Evolutionary conservation across 1,139 yeast genomes (phyloP).

Genomic region (Scheffersomyces quercinus): DNA sequence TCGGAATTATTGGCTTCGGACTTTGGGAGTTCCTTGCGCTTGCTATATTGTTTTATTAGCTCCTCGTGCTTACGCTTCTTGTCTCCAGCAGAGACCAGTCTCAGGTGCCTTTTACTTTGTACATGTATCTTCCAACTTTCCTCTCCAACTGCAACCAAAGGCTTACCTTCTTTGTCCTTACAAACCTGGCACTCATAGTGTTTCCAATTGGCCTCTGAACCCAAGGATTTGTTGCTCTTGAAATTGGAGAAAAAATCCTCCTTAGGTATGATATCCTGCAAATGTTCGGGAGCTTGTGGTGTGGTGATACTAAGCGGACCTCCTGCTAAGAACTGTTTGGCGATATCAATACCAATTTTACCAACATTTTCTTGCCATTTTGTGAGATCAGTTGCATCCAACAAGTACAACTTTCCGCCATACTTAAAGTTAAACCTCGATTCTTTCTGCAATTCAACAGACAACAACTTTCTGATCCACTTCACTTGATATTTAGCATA

Average conservation of each 20-base stretch:
- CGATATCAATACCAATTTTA: conserved; percentile 53
- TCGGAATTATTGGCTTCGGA: too few species aligned
- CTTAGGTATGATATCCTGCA: conserved; percentile 35
- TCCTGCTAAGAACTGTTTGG: conserved; percentile 32
- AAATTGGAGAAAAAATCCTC: conserved; percentile 16
- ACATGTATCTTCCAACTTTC: conserved; percentile 69
- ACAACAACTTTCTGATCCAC: conserved; percentile 79
- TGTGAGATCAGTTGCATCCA: conserved; percentile 74
- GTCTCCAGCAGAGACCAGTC: conserved; percentile 17
- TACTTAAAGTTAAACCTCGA: conserved; percentile 46
- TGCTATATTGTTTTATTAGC: conserved; percentile 8
- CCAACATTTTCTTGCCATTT: conserved; percentile 62
- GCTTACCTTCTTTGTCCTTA: conserved; percentile 52
- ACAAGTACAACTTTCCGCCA: conserved; percentile 64
- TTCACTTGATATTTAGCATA: conserved; percentile 91
- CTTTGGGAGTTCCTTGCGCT: not conserved
- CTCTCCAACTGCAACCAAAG: conserved; percentile 71
- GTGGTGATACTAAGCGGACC: conserved; percentile 28
- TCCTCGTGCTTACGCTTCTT: conserved; percentile 22
- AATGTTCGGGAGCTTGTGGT: conserved; percentile 45
- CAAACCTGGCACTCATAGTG: conserved; percentile 72
- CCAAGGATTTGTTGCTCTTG: conserved; percentile 39
- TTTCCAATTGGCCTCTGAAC: conserved; percentile 57
- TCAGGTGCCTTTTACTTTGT: conserved; percentile 61
- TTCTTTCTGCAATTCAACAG: conserved; percentile 60